phyloP scores from a whole-genome alignment of 2,329 filamentous ascomycete species.

The Cladobotryum protrusum region DNA sequence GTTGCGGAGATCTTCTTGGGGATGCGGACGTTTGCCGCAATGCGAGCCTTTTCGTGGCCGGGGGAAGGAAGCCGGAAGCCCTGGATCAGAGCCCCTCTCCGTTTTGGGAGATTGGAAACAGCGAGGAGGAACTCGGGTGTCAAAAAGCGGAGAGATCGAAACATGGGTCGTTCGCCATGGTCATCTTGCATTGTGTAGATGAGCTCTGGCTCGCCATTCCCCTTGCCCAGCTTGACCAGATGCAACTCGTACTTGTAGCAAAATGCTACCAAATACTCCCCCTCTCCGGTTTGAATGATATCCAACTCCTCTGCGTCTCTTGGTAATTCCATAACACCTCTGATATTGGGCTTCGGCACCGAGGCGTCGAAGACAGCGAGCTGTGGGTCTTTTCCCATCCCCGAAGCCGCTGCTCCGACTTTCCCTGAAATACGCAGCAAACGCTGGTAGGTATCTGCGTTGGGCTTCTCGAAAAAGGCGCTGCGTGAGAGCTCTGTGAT shows the following conservation, averaged over 20 bases:
- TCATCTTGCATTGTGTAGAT: conserved; percentile 52
- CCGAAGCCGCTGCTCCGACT: conserved; percentile 73
- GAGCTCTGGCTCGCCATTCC: conserved; percentile 40
- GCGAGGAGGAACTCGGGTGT: conserved; percentile 52
- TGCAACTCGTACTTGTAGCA: conserved; percentile 72
- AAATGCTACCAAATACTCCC: conserved; percentile 67
- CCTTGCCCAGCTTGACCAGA: conserved; percentile 52
- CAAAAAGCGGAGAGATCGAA: conserved; percentile 55
- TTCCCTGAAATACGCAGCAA: conserved; percentile 54
- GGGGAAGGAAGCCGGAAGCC: conserved; percentile 47
- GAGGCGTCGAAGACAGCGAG: conserved; percentile 68
- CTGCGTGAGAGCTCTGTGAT: conserved; percentile 48
- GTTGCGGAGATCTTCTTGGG: conserved; percentile 66
- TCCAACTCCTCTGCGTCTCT: conserved; percentile 65
- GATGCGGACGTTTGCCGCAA: conserved; percentile 51
- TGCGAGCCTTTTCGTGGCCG: conserved; percentile 35
- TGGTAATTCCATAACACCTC: conserved; percentile 44
- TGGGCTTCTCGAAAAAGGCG: conserved; percentile 44
- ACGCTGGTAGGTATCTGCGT: conserved; percentile 53
- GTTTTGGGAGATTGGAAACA: conserved; percentile 52
- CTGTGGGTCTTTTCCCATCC: conserved; percentile 68
- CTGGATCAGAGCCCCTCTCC: conserved; percentile 50
- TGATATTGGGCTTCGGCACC: conserved; percentile 40
- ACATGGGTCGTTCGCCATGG: conserved; percentile 41
- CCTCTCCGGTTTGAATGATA: conserved; percentile 49